These are phyloP conservation scores for Phytophthora tentaculata DNA, from an alignment of 352 stramenopile genomes.

Conservation along the genomic window DNA sequence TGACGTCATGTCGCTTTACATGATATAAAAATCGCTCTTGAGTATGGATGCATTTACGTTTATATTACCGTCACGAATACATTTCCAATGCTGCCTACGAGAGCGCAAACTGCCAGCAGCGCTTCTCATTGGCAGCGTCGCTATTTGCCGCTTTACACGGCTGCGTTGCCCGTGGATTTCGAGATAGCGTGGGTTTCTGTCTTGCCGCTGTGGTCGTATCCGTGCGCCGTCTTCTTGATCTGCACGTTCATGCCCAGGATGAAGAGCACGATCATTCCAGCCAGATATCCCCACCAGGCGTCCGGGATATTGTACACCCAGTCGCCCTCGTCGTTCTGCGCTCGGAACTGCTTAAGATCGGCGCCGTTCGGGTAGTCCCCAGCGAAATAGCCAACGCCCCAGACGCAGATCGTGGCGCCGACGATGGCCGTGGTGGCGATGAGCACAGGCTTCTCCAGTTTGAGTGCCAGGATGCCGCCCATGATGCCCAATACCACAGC, in stretches of 20 bases:
- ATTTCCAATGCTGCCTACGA: constrained; percentile 11
- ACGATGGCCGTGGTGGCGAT: constrained; percentile 67
- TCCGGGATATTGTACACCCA: constrained; percentile 70
- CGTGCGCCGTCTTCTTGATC: constrained; percentile 65
- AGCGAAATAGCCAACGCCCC: constrained; percentile 72
- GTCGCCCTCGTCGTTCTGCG: constrained; percentile 40
- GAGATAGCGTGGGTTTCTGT: constrained; percentile 34
- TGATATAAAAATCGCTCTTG: no score
- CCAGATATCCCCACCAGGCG: constrained; percentile 82
- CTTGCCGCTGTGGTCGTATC: constrained; percentile 53
- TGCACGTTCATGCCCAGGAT: constrained; percentile 65
- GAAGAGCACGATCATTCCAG: constrained; percentile 59
- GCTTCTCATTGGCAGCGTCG: no score
- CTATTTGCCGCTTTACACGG: constrained; percentile 22
- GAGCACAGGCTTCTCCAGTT: constrained; percentile 62
- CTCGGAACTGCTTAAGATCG: constrained; percentile 55
- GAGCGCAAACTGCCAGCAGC: no score
- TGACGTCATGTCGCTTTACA: background rate
- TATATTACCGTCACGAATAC: constrained; percentile 38
- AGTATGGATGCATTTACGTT: constrained; percentile 18
- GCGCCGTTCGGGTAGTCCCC: constrained; percentile 69
- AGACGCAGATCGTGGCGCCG: constrained; percentile 57
- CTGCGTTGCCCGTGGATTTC: constrained; percentile 34
- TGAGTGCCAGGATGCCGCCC: constrained; percentile 53
- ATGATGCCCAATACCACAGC: constrained; percentile 47